Evolutionary conservation across 495 filamentous ascomycete species (phyloP).

Genomic region (Xylaria longipes): DNA sequence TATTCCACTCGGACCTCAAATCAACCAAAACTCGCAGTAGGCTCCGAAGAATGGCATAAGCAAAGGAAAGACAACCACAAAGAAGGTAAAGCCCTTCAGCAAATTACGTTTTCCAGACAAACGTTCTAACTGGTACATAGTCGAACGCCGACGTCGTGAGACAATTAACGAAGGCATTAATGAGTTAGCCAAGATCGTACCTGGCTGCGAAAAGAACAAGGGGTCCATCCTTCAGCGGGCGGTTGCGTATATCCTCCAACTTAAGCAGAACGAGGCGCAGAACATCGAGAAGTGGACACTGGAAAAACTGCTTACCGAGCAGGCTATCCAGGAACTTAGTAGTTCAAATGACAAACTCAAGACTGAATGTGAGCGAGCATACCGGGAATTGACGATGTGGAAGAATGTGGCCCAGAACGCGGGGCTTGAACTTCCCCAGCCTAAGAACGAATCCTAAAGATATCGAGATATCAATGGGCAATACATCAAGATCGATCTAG

Average conservation of each 20-base stretch:
- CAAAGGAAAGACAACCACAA: constrained; percentile 98
- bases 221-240: constrained; percentile 94
- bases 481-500: not conserved
- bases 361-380: constrained; percentile 72
- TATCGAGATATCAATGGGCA: not conserved
- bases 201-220: constrained; percentile 99
- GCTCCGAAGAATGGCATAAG: constrained; percentile 97
- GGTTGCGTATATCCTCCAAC: constrained; percentile 89
- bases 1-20: constrained; percentile 37
- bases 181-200: constrained; percentile 96
- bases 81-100: constrained; percentile 72
- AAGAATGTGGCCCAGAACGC: constrained; percentile 80
- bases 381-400: constrained; percentile 82
- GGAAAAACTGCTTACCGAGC: constrained; percentile 92
- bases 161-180: constrained; percentile 99
- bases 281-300: constrained; percentile 98
- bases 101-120: not conserved
- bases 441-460: constrained; percentile 48
- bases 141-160: constrained; percentile 95
- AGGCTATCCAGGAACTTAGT: constrained; percentile 91
- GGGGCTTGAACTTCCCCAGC: constrained; percentile 60
- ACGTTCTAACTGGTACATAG: constrained; percentile 53
- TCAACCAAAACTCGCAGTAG: constrained; percentile 80
- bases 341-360: constrained; percentile 90
- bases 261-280: constrained; percentile 91